Base-by-base conservation (phyloP, 176 grass and related monocot genomes). In the Thalia dealbata region DNA sequence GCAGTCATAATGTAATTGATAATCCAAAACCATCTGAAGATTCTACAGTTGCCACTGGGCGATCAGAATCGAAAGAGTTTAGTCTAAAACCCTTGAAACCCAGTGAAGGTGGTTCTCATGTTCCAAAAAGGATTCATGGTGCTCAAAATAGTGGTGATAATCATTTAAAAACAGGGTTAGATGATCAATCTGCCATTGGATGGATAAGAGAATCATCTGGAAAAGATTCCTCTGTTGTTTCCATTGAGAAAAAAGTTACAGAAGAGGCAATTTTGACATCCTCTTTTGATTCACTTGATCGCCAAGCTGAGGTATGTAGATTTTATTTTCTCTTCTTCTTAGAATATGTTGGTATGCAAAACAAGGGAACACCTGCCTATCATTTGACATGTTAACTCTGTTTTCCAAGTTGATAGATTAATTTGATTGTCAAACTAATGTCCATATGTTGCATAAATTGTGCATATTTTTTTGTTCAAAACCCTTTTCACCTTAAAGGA, bases 231-330 rank as follows among this genome's bases (percentile, higher is more conserved):
- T 75, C 52, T 28, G 69, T 67, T n/a, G 35, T 75, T 35, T 45
- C 38, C 73, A 42, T 61, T 72, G 63, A 67, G 44, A 83, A 69
- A 56, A 81, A 73, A 80, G 82, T 27, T 73, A 46, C 38, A 18
- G 77, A 81, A 2, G 43, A 77, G 80, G 35, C 58, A 51, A 50
- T 51, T 29, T 63, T 63, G 61, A 13, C 48, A n/a, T 18, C 64
- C 10, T 79, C 67, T 79, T 42, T 43, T 58, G 73, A 58, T 77
- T 84, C 83, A 74, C 70, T 70, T 19, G 90, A 92, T 78, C 85
- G 84, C 45, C 75, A 84, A 76, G 78, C 78, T 61, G 86, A 92
- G 86, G 90, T 88, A 79, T 82, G 55, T 24, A 65, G 25, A 24
- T 50, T 50, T 76, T 70, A 75, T 62, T 32, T 81, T 23, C 58